Base-by-base conservation (phyloP, 2,329 filamentous ascomycete species). In the Pseudofabraea citricarpa region DNA sequence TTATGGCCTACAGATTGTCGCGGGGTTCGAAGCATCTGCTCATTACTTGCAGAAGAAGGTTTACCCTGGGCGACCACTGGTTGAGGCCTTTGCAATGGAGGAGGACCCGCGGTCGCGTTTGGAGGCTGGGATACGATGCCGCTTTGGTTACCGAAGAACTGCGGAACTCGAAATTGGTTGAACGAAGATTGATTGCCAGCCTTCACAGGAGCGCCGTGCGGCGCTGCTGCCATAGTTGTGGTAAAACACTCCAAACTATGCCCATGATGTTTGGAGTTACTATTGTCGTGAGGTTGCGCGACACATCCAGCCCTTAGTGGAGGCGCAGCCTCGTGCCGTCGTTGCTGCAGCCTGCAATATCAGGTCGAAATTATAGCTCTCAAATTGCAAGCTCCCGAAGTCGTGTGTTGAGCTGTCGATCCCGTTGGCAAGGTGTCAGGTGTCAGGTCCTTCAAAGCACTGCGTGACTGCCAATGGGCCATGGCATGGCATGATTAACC, bases 221-320 rank as follows among this genome's bases (percentile, higher is more conserved):
- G 41, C 26, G 51, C 52, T 47, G 56, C 55, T 49, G 53, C 56
- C 53, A 60, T 59, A 20, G 42, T 54, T 44, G 45, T 35, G 32
- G 27, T 27, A 12, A 42, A 36, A 43, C 41, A 22, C 20, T 47
- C 38, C 48, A 49, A 23, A 41, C 38, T 51, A 47, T 55, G 50
- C 51, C 54, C 56, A 57, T 57, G 29, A 37, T 50, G 40, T 50
- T 45, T 37, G 44, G 43, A 44, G 38, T 47, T 43, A 45, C 40
- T 40, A 26, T 35, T 42, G 36, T 24, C 26, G 32, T 21, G 29
- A 22, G 24, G 33, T 31, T 38, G 32, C 36, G 26, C 15, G 27
- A 37, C 45, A 32, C n/a, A n/a, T n/a, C n/a, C n/a, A n/a, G n/a
- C n/a, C n/a, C n/a, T n/a, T n/a, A n/a, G n/a, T n/a, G n/a, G n/a